Conservation (phyloP, 345 rosid genomes). For the Gossypium raimondii region DNA sequence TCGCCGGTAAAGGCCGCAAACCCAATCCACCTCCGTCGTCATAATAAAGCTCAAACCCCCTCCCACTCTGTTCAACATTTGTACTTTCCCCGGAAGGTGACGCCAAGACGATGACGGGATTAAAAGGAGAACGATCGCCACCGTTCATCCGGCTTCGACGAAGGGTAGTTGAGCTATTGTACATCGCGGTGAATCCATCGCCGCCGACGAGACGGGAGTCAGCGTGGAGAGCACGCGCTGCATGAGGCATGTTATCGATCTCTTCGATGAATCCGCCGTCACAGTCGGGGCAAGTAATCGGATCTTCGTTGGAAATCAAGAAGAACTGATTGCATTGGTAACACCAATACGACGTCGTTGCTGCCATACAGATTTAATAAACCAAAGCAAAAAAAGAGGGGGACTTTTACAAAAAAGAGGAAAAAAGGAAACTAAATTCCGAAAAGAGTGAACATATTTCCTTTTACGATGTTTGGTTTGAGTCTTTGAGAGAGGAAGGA, state of each 20-base stretch:
- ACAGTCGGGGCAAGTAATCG: slow-evolving; percentile 69
- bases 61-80: slow-evolving; percentile 20
- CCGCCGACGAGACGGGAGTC: slow-evolving; percentile 26
- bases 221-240: slow-evolving; percentile 21
- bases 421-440: neutral
- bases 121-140: slow-evolving; percentile 66
- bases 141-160: slow-evolving; percentile 40
- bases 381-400: neutral
- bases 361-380: slow-evolving; percentile 34
- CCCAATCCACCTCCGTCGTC: slow-evolving; percentile 81
- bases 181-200: slow-evolving; percentile 20
- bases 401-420: neutral
- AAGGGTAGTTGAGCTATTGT: neutral
- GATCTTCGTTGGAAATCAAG: slow-evolving; percentile 40
- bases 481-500: neutral
- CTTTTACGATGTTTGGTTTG: slow-evolving; percentile 11
- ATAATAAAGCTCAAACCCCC: slow-evolving; percentile 64
- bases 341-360: slow-evolving; percentile 73
- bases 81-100: slow-evolving; percentile 4
- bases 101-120: slow-evolving; percentile 64
- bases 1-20: slow-evolving; percentile 64
- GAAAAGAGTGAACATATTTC: neutral
- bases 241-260: slow-evolving; percentile 39
- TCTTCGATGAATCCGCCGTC: slow-evolving; percentile 71
- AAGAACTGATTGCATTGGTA: slow-evolving; percentile 73